Evolutionary conservation across 2,329 filamentous ascomycete species (phyloP).

Genomic region (Pseudocercospora vitis): DNA sequence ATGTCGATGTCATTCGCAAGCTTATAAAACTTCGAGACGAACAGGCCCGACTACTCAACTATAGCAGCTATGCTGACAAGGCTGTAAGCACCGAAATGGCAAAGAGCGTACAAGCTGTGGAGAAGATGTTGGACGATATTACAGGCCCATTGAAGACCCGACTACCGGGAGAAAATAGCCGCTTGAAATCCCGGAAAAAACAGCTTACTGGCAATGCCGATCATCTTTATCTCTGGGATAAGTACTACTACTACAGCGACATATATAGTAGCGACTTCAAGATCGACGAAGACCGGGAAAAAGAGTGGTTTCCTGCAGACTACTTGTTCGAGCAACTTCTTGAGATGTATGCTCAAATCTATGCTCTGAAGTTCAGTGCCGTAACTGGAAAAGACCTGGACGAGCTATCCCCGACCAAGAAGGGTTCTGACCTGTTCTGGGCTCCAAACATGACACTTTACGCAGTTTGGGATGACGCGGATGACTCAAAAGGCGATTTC

Average conservation of each 20-base stretch:
- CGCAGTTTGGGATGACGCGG: conserved; percentile 15
- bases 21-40: conserved; percentile 4
- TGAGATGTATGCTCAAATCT: conserved; percentile 11
- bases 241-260: conserved; percentile 40
- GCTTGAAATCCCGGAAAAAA: conserved; percentile 8
- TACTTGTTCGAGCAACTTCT: conserved; percentile 4
- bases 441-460: conserved; percentile 10
- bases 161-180: background rate
- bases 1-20: conserved; percentile 5
- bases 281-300: conserved; percentile 73
- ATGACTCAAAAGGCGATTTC: conserved; percentile 3
- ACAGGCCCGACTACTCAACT: conserved; percentile 4
- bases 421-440: conserved; percentile 13
- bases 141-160: background rate
- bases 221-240: background rate
- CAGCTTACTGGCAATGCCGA: conserved; percentile 1
- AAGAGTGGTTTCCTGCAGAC: conserved; percentile 19
- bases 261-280: conserved; percentile 72
- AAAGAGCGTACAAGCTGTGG: conserved; percentile 4
- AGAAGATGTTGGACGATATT: background rate
- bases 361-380: conserved; percentile 5
- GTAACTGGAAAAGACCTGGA: conserved; percentile 56
- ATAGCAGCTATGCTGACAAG: background rate
- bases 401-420: conserved; percentile 46
- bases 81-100: background rate